Conservation (phyloP, 257 asterid genomes). For the Catharanthus roseus region DNA sequence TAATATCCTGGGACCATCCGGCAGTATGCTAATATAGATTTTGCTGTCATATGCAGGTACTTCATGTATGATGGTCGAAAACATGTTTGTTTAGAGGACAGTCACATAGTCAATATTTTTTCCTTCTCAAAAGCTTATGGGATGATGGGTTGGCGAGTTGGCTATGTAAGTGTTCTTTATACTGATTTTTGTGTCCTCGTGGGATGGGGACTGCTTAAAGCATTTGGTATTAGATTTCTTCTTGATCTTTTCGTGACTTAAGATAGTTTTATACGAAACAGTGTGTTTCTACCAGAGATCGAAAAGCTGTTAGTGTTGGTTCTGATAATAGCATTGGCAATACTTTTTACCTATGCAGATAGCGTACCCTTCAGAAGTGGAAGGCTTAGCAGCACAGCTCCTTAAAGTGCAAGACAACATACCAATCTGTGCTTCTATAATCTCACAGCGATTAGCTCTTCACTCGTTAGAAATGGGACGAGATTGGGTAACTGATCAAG, state of each 20-base stretch:
- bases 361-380: slow-evolving; percentile 83
- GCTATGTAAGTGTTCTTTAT: slow-evolving; percentile 62
- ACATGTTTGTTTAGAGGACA: slow-evolving; percentile 67
- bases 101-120: slow-evolving; percentile 79
- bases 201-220: no score
- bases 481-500: slow-evolving; percentile 69
- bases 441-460: slow-evolving; percentile 77
- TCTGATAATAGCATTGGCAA: background rate
- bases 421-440: slow-evolving; percentile 87
- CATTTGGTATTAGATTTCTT: background rate
- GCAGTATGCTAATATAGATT: background rate
- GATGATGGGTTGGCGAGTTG: slow-evolving; percentile 99
- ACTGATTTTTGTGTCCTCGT: background rate
- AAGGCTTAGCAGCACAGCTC: slow-evolving; percentile 68
- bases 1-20: background rate
- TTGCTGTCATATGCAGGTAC: slow-evolving; percentile 46
- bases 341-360: slow-evolving; percentile 40
- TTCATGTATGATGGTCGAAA: slow-evolving; percentile 94
- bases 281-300: background rate
- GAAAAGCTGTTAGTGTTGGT: background rate
- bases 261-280: background rate
- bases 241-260: no score
- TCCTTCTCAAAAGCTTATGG: slow-evolving; percentile 98
- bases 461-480: slow-evolving; percentile 80
- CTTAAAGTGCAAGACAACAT: slow-evolving; percentile 96